These are phyloP conservation scores for Pestalotiopsis sp. DNA, from an alignment of 2,329 filamentous ascomycete species.

Conservation along the genomic window DNA sequence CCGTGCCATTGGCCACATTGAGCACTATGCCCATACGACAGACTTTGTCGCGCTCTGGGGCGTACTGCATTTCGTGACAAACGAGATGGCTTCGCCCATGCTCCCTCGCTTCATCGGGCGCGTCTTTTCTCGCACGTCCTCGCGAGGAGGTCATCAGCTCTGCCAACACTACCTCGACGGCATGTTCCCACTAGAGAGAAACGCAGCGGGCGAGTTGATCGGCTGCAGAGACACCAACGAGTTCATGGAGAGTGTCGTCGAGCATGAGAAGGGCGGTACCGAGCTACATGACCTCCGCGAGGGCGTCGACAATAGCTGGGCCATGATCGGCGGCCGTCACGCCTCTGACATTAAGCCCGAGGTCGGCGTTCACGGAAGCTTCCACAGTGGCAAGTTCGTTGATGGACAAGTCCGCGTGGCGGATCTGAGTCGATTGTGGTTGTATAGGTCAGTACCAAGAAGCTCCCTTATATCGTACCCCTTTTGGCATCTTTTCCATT, in stretches of 20 bases:
- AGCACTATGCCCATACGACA: conserved; percentile 76
- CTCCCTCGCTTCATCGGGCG: conserved; percentile 64
- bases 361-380: conserved; percentile 41
- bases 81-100: conserved; percentile 42
- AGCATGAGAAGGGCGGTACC: conserved; percentile 45
- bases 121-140: conserved; percentile 57
- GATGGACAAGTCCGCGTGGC: conserved; percentile 53
- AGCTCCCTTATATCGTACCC: no score
- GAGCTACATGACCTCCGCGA: conserved; percentile 47
- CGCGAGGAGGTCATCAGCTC: conserved; percentile 59
- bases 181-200: conserved; percentile 58
- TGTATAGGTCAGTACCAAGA: conserved; percentile 40
- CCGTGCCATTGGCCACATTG: conserved; percentile 68
- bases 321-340: conserved; percentile 34
- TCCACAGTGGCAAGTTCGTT: conserved; percentile 28
- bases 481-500: no score
- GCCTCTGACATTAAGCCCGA: conserved; percentile 19
- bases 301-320: conserved; percentile 50
- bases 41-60: conserved; percentile 79
- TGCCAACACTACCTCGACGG: conserved; percentile 64
- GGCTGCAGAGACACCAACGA: conserved; percentile 52
- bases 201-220: conserved; percentile 41
- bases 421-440: conserved; percentile 64
- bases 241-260: conserved; percentile 64
- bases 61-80: conserved; percentile 67